These are phyloP conservation scores for Nakazawaea populi DNA, from an alignment of 805 yeast genomes.

Conservation along the genomic window DNA sequence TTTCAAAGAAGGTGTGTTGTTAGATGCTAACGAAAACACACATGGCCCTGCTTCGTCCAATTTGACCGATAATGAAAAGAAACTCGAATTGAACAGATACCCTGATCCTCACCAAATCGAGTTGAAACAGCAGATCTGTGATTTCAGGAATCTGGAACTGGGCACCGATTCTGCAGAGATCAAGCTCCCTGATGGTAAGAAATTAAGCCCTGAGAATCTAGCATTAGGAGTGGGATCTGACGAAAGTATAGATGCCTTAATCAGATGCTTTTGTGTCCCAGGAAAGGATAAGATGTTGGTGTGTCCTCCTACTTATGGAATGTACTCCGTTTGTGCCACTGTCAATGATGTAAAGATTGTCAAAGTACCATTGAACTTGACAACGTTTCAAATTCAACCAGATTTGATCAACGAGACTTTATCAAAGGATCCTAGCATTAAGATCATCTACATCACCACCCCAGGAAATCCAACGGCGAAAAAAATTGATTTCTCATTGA, in stretches of 20 bases:
- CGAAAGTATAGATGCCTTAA: constrained; percentile 85
- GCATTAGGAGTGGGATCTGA: constrained; percentile 97
- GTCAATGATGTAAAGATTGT: constrained; percentile 83
- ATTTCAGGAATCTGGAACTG: constrained; percentile 59
- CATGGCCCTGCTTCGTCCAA: constrained; percentile 73
- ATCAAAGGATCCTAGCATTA: constrained; percentile 53
- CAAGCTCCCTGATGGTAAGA: constrained; percentile 15
- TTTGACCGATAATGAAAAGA: constrained; percentile 36
- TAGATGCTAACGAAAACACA: constrained; percentile 96
- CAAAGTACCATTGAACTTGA: constrained; percentile 65
- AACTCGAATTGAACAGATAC: constrained; percentile 72
- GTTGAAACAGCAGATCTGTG: constrained; percentile 65
- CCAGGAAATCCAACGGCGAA: constrained; percentile 97
- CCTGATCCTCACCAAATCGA: constrained; percentile 94
- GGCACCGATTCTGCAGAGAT: constrained; percentile 16
- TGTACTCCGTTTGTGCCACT: constrained; percentile 88
- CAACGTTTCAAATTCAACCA: constrained; percentile 58
- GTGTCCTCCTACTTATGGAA: constrained; percentile 96
- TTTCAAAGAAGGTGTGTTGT: constrained; percentile 76
- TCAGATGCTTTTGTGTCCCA: constrained; percentile 81
- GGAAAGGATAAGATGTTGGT: constrained; percentile 74
- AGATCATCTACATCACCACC: constrained; percentile 78
- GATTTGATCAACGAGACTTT: constrained; percentile 49
- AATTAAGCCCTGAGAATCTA: constrained; percentile 57
- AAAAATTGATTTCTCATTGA: constrained; percentile 40